A percentile compares a stretch with the other conserved stretches of the same genome.
These are phyloP conservation scores for Penicillium ochrochloron DNA, from an alignment of 495 filamentous ascomycete genomes.

Conservation along the genomic window DNA sequence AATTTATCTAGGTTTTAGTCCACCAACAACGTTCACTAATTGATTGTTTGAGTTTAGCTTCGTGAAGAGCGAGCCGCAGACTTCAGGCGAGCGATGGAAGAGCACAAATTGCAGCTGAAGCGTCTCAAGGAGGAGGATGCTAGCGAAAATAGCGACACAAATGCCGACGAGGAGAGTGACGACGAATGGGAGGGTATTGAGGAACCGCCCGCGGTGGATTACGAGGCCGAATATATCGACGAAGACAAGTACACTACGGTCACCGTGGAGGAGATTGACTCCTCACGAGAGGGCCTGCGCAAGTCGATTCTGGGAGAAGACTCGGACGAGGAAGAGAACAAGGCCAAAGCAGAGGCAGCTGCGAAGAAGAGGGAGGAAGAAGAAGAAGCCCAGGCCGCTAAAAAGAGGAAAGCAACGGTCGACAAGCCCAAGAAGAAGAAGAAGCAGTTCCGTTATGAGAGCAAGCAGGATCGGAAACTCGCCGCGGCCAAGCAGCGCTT, in stretches of 20 bases:
- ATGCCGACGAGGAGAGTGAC: conserved; percentile 36
- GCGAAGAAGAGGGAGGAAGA: conserved; percentile 27
- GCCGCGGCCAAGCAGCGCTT: conserved; percentile 68
- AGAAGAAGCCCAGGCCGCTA: conserved; percentile 39
- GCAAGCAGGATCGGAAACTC: conserved; percentile 74
- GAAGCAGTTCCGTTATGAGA: conserved; percentile 92
- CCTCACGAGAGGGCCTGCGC: conserved; percentile 71
- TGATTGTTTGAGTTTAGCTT: conserved; percentile 56
- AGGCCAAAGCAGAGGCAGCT: conserved; percentile 34
- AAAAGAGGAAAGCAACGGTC: conserved; percentile 57
- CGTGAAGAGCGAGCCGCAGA: conserved; percentile 79
- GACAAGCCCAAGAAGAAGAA: conserved; percentile 74
- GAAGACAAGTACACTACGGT: conserved; percentile 95
- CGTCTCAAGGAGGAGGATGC: conserved; percentile 59
- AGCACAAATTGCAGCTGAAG: conserved; percentile 65
- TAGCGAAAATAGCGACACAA: conserved; percentile 46
- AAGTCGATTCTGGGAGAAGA: conserved; percentile 54
- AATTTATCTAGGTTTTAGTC: background rate
- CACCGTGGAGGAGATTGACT: conserved; percentile 87
- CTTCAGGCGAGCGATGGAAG: conserved; percentile 75
- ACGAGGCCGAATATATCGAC: conserved; percentile 94
- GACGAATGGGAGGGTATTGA: conserved; percentile 68
- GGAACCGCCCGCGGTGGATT: conserved; percentile 66
- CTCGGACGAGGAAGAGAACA: conserved; percentile 38
- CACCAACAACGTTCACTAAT: background rate